Base-by-base conservation (phyloP, 805 yeast species). In the Teunomyces gatunensis region DNA sequence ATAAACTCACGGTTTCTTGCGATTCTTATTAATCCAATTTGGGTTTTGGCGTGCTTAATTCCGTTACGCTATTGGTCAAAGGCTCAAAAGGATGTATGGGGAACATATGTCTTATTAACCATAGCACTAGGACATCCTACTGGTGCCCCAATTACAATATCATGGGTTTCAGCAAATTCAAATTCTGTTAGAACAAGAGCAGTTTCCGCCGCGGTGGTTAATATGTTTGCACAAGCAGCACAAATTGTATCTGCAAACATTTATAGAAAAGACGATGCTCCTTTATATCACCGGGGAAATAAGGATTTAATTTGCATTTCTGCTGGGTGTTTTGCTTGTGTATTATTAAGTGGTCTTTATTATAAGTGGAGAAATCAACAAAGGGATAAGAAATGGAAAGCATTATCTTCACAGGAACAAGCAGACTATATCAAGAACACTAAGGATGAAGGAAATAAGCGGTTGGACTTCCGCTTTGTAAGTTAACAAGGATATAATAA, bases 141-240 rank as follows among this genome's bases (percentile, higher is more conserved):
- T 36, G 65, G 75, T n/a, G 81, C 80, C 64, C 79, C 86, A 1
- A 63, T 83, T 42, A 67, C 77, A 49, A 83, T 80, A 23, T 68
- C 79, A 23, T 80, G 87, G 83, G 75, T 81, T 47, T 82, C 89
- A 0, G 61, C 78, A 25, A 84, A 84, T 55, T 75, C 88, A 7
- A 78, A 80, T 59, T 72, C 84, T 1, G 85, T 85, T 23, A 65
- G 84, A n/a, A 68, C 80, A 2, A 69, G 91, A 54, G 79, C 89
- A 0, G 81, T 85, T 4, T 75, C 85, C 11, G 80, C 88, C 0
- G 82, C 89, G 0, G 48, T 85, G 41, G 83, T 79, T 57, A 85
- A 84, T 56, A 82, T 84, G 73, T 77, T 74, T 59, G 80, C 79
- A 0, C 90, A 85, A 58, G 68, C 80, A 0, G 85, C 82, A 1